Percentiles rank a stretch among this genome's conserved stretches.
These are phyloP conservation scores for Starmerella lactis-condensi DNA, from an alignment of 805 yeast species.

Conservation along the genomic window DNA sequence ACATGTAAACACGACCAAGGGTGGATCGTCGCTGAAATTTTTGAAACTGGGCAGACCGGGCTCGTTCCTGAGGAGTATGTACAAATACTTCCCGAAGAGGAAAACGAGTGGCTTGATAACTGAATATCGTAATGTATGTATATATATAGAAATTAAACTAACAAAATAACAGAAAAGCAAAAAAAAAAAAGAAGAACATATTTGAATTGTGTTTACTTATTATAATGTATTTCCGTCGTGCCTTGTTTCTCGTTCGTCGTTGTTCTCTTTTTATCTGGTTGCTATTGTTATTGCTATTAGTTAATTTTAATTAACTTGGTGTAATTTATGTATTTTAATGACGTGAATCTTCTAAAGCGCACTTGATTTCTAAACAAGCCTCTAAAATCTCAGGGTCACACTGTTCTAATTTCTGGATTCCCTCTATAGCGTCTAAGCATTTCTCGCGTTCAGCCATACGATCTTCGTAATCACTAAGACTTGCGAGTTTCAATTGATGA, in stretches of 20 bases:
- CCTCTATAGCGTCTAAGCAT: conserved; percentile 25
- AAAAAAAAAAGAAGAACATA: too few species aligned
- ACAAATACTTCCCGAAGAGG: conserved; percentile 26
- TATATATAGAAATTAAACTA: too few species aligned
- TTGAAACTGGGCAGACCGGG: conserved; percentile 62
- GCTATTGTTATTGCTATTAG: too few species aligned
- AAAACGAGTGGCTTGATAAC: conserved; percentile 14
- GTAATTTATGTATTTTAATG: too few species aligned
- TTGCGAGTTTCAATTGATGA: conserved; percentile 21
- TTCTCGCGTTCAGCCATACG: conserved; percentile 25
- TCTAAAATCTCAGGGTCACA: conserved; percentile 40
- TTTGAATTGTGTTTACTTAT: too few species aligned
- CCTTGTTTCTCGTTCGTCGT: too few species aligned
- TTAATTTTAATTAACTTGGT: too few species aligned
- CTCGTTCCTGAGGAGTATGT: conserved; percentile 92
- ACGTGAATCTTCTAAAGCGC: too few species aligned
- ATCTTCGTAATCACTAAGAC: conserved; percentile 4
- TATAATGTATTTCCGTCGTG: too few species aligned
- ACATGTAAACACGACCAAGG: conserved; percentile 93
- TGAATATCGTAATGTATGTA: too few species aligned
- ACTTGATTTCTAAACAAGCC: conserved; percentile 36
- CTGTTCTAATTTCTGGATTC: conserved; percentile 30
- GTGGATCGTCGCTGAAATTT: conserved; percentile 84
- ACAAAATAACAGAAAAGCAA: too few species aligned
- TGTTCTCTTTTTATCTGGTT: too few species aligned